phyloP scores from a whole-genome alignment of 176 grass and related monocot species.

The Oryza meridionalis region DNA sequence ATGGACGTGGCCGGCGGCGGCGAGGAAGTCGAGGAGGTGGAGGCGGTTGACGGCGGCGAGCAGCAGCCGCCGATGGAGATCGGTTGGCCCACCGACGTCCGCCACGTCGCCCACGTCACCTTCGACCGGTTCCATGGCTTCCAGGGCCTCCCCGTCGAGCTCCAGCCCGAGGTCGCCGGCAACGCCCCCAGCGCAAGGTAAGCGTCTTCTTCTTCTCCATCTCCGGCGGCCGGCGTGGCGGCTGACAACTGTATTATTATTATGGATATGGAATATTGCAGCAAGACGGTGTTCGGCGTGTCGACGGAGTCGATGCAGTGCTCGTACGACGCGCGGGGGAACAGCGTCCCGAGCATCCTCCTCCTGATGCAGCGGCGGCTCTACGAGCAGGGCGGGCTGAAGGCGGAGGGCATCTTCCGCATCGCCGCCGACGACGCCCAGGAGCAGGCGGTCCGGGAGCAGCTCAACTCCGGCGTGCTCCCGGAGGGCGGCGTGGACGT shows the following conservation, averaged over 20 bases:
- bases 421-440: constrained; percentile 67
- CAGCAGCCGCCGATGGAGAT: constrained; percentile 55
- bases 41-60: background rate
- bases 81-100: constrained; percentile 81
- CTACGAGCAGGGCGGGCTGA: constrained; percentile 58
- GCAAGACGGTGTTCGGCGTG: constrained; percentile 77
- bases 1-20: constrained; percentile 15
- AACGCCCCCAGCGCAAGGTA: constrained; percentile 70
- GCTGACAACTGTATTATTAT: too few species aligned
- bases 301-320: constrained; percentile 92
- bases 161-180: constrained; percentile 46
- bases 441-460: constrained; percentile 61
- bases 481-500: constrained; percentile 57
- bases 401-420: constrained; percentile 83
- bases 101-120: constrained; percentile 86
- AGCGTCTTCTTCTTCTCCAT: background rate
- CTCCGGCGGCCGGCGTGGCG: background rate
- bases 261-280: background rate
- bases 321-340: constrained; percentile 58
- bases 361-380: constrained; percentile 69
- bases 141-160: constrained; percentile 76
- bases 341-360: constrained; percentile 71
- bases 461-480: constrained; percentile 68
- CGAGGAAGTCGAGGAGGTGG: constrained; percentile 19
- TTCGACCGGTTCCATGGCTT: constrained; percentile 92